Conservation (phyloP, 257 asterid genomes). For the Cinchona pubescens region DNA sequence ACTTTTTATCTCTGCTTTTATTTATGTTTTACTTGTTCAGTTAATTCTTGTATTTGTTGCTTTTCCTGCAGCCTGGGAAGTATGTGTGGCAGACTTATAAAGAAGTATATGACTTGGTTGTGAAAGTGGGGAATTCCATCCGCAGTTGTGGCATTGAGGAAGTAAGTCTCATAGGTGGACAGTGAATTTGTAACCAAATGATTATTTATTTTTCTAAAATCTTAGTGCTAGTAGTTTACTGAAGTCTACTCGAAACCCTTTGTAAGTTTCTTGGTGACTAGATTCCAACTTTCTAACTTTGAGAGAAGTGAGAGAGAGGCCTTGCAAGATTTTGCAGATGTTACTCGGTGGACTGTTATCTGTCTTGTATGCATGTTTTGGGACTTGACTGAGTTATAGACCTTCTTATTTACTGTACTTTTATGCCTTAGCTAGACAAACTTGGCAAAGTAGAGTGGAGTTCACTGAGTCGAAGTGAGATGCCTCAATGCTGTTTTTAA, state of each 20-base stretch:
- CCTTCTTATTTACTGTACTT: background rate
- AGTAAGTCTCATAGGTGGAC: conserved; percentile 45
- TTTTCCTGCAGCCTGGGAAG: conserved; percentile 63
- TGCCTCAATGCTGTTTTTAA: background rate
- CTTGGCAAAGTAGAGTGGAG: background rate
- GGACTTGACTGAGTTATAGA: background rate
- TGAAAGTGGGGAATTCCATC: conserved; percentile 80
- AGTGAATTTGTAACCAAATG: no score
- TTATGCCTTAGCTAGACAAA: background rate
- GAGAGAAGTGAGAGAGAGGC: background rate
- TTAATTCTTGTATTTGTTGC: conserved; percentile 20
- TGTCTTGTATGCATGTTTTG: background rate
- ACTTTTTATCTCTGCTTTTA: background rate
- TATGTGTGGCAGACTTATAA: conserved; percentile 85
- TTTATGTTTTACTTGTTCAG: conserved; percentile 11
- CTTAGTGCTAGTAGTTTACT: background rate
- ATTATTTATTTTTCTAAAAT: background rate
- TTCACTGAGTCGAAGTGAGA: background rate
- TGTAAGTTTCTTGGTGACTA: background rate
- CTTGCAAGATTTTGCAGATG: background rate
- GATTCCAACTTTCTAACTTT: background rate
- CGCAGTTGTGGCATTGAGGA: conserved; percentile 69
- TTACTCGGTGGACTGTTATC: background rate
- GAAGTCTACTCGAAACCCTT: background rate
- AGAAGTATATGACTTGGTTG: conserved; percentile 69